These are phyloP conservation scores for Leccinum obscurum DNA, from an alignment of 768 basidiomycete genomes.

Conservation along the genomic window DNA sequence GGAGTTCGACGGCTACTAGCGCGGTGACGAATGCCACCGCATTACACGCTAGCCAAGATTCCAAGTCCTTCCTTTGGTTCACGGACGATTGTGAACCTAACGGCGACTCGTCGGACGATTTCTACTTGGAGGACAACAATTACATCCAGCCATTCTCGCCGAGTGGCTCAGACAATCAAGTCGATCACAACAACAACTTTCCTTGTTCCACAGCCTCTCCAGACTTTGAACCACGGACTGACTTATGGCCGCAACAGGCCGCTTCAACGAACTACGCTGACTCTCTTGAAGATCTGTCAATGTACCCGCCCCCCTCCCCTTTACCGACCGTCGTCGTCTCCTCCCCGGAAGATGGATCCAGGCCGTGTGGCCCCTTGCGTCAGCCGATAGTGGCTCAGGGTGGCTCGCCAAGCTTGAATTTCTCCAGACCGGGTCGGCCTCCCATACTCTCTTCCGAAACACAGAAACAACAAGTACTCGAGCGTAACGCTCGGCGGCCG, in stretches of 20 bases:
- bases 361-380: slow-evolving; percentile 31
- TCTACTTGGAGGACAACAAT: slow-evolving; percentile 45
- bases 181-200: slow-evolving; percentile 2
- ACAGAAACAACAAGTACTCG: slow-evolving; percentile 47
- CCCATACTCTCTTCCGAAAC: slow-evolving; percentile 39
- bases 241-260: slow-evolving; percentile 22
- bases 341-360: slow-evolving; percentile 31
- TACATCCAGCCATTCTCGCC: slow-evolving; percentile 15
- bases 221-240: not conserved
- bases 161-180: not conserved
- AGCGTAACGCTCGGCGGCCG: slow-evolving; percentile 53
- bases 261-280: not conserved
- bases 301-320: slow-evolving; percentile 23
- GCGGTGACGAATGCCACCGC: slow-evolving; percentile 26
- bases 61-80: slow-evolving; percentile 30
- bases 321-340: slow-evolving; percentile 60
- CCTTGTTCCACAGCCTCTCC: not conserved
- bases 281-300: slow-evolving; percentile 7
- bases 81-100: slow-evolving; percentile 36
- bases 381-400: slow-evolving; percentile 41
- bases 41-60: slow-evolving; percentile 12
- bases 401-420: slow-evolving; percentile 47
- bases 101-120: slow-evolving; percentile 18
- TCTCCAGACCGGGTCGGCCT: slow-evolving; percentile 61
- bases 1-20: slow-evolving; percentile 41